These are phyloP conservation scores for Penstemon barbatus DNA, from an alignment of 257 asterid genomes.

Conservation along the genomic window DNA sequence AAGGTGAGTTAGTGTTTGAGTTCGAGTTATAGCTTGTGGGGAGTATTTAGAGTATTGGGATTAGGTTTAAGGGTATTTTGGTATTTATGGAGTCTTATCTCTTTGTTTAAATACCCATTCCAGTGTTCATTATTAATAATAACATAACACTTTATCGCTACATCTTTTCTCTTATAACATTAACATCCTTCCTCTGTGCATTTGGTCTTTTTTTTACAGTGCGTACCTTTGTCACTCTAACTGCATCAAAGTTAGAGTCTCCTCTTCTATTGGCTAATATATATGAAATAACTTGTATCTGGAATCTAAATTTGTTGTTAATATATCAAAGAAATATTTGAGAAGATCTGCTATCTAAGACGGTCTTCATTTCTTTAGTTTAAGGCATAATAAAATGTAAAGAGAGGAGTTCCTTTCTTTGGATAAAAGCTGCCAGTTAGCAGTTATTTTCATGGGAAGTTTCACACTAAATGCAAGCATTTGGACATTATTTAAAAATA, in stretches of 20 bases:
- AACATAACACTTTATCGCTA: too few relatives aligned
- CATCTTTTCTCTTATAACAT: neutral
- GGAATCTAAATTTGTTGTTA: slow-evolving; percentile 8
- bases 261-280: slow-evolving; percentile 8
- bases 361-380: neutral
- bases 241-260: neutral
- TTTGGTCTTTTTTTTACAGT: neutral
- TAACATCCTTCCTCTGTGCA: slow-evolving; percentile 12
- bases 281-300: neutral
- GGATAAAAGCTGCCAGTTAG: slow-evolving; percentile 4
- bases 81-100: too few relatives aligned
- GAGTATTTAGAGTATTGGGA: too few relatives aligned
- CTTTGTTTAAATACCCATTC: too few relatives aligned
- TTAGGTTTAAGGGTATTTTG: too few relatives aligned
- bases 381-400: neutral
- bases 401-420: neutral
- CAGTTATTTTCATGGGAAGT: neutral
- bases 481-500: neutral
- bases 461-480: neutral
- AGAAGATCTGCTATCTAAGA: neutral
- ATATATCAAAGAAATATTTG: neutral
- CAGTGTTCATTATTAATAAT: too few relatives aligned
- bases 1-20: too few relatives aligned
- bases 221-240: neutral
- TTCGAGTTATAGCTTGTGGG: too few relatives aligned